Conservation (phyloP, 2,329 filamentous ascomycete genomes). For the Aspergillus versicolor region DNA sequence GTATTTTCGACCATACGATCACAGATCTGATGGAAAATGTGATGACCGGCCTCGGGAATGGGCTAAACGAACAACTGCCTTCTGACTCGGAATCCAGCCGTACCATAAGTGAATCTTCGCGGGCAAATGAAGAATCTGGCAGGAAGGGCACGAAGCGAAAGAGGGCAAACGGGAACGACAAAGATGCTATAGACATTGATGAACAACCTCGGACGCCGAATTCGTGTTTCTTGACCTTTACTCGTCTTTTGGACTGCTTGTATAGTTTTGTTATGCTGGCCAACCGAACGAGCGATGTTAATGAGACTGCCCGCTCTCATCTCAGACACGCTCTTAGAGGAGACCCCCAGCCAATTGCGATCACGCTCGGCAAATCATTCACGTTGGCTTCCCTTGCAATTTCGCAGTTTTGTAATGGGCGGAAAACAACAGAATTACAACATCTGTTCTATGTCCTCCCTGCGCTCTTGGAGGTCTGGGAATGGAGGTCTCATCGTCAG, state of each 20-base stretch:
- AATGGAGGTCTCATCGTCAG: conserved; percentile 33
- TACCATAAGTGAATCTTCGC: conserved; percentile 31
- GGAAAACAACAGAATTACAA: conserved; percentile 32
- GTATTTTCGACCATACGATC: conserved; percentile 65
- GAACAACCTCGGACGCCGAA: conserved; percentile 28
- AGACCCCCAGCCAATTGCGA: conserved; percentile 34
- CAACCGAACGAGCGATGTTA: conserved; percentile 26
- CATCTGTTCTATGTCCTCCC: conserved; percentile 36
- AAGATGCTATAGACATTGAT: conserved; percentile 33
- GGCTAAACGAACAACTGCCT: conserved; percentile 20
- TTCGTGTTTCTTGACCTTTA: conserved; percentile 35
- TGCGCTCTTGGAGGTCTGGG: conserved; percentile 38
- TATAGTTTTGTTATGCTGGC: conserved; percentile 31
- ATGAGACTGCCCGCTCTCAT: conserved; percentile 37
- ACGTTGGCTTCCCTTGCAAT: conserved; percentile 32
- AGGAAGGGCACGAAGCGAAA: conserved; percentile 40
- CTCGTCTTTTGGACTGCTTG: conserved; percentile 34
- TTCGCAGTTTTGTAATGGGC: conserved; percentile 28
- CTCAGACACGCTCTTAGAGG: conserved; percentile 40
- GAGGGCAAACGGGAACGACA: conserved; percentile 27
- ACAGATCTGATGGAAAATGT: conserved; percentile 50
- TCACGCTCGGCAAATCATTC: conserved; percentile 38
- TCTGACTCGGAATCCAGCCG: conserved; percentile 37
- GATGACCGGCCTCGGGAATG: conserved; percentile 26
- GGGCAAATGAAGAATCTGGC: conserved; percentile 19